Base-by-base conservation (phyloP, 371 early-diverging fungal species). In the Synchytrium microbalum region DNA sequence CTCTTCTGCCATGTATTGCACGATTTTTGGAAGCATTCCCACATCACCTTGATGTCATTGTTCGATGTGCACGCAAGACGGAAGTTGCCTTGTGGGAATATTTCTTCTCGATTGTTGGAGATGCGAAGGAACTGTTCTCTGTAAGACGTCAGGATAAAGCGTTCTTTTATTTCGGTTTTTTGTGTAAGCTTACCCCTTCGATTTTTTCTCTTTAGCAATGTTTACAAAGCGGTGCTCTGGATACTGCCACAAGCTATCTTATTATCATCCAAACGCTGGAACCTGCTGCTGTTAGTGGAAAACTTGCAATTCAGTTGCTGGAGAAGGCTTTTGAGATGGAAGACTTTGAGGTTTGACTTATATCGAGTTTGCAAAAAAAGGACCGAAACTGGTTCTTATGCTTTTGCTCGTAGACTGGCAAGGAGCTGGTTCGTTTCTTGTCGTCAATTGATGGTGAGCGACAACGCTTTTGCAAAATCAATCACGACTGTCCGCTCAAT, bases 41-140 rank as follows among this genome's bases (percentile, higher is more conserved):
- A 2, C 79, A 82, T 55, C 84, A 82, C 32, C 71, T 89, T 54
- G 92, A 95, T 57, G 86, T 90, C 25, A 86, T 95, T 74, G 92
- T 89, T 19, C 84, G 87, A 32, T 93, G 92, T 70, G 92, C 93
- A 24, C 75, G 95, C 46, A 95, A 95, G 70, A 88, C 89, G 1
- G 95, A 95, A 72, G 86, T 90, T 1, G 83, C 92, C 2, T 73
- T 91, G n/a, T 95, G 95, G 95, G 82, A 80, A 32, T 86, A 89
- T 68, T 78, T 92, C 59, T 95, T 95, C 67, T 74, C 82, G 2
- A 83, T 85, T 27, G 90, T 88, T 0, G 93, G 92, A 0, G 82
- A 87, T 56, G 90, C 92, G 0, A 81, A 85, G 62, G 84, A 76
- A 54, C 70, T 92, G 51, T 95, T 92, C 73, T 79, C 88, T 77